Evolutionary conservation across 805 yeast species (phyloP).

Genomic region (Phaffomyces antillensis): DNA sequence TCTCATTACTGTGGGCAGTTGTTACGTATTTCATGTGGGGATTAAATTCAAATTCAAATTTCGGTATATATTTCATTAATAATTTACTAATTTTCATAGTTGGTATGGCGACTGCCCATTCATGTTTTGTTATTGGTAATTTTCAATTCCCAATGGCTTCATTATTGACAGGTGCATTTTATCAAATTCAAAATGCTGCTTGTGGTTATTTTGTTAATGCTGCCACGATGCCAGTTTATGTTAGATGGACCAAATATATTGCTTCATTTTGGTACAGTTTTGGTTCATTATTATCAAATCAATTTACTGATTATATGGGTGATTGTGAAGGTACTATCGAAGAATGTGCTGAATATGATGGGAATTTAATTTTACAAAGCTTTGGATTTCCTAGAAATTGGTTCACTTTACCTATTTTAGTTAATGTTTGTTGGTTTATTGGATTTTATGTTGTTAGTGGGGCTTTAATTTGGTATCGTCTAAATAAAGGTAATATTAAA

Average conservation of each 20-base stretch:
- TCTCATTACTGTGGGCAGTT: constrained; percentile 50
- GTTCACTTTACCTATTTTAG: constrained; percentile 58
- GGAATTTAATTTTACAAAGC: constrained; percentile 42
- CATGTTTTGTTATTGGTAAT: constrained; percentile 17
- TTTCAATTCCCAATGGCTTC: constrained; percentile 16
- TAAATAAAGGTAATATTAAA: constrained; percentile 22
- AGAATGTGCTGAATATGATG: constrained; percentile 44
- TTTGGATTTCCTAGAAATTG: constrained; percentile 62
- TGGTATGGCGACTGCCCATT: constrained; percentile 49
- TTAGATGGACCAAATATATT: constrained; percentile 71
- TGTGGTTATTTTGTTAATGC: constrained; percentile 79
- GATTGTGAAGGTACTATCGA: constrained; percentile 46
- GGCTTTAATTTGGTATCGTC: constrained; percentile 36
- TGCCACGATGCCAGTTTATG: constrained; percentile 69
- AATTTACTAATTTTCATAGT: constrained; percentile 49
- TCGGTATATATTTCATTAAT: constrained; percentile 57
- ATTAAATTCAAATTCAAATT: constrained; percentile 40
- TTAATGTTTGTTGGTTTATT: constrained; percentile 49
- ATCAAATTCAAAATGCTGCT: constrained; percentile 57
- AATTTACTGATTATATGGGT: constrained; percentile 54
- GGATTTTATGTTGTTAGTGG: constrained; percentile 47
- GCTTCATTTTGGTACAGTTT: constrained; percentile 72
- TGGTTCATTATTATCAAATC: constrained; percentile 57
- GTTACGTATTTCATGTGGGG: constrained; percentile 79
- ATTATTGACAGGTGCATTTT: constrained; percentile 14